Evolutionary conservation across 1,139 yeast genomes (phyloP), one percentile per base, ranked within the genome.

Genomic region (Scheffersomyces stambukii): DNA sequence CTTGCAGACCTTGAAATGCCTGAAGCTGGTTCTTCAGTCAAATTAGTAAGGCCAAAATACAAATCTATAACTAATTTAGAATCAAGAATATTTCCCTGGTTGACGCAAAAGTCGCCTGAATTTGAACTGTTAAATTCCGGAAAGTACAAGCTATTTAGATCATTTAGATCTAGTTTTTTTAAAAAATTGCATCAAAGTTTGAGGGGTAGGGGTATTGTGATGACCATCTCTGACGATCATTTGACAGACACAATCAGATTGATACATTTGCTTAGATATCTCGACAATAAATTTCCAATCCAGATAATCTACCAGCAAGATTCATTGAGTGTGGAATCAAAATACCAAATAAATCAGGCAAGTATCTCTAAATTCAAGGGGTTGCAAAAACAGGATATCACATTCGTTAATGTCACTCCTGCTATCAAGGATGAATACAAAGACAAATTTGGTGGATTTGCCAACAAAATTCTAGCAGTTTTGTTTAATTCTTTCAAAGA

Each of bases 401-500:
- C 61, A 41, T 60, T 73, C 30, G 60, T 75, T 4, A 58, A 73
- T 42, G 65, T 65, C 2, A 30, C 52, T 0, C 41, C 46, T 1
- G 42, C 70, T 3, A 38, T 75, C 8, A 40, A 46, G 8, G 31
- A 40, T 1, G 32, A 42, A 2, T 59, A 56, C 36, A 31, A 43
- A 4, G 42, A 38, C 18, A 52, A 57, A 21, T 64, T 68, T 32
- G 46, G 52, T n/a, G 56, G 52, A 1, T 70, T 54, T 40, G 69
- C 70, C 27, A 70, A 72, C 43, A 75, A 74, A 45, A 57, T 75
- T 40, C 36, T 70, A 11, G 76, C 78, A 2, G 48, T 60, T 13
- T 33, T 72, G 17, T 71, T 74, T 48, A 70, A 61, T 29, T 59
- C 75, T 1, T 73, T 74, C 37, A 61, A 62, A 27, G 77, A 73